Evolutionary conservation across 768 basidiomycete genomes (phyloP).

Genomic region (Floccularia luteovirens): DNA sequence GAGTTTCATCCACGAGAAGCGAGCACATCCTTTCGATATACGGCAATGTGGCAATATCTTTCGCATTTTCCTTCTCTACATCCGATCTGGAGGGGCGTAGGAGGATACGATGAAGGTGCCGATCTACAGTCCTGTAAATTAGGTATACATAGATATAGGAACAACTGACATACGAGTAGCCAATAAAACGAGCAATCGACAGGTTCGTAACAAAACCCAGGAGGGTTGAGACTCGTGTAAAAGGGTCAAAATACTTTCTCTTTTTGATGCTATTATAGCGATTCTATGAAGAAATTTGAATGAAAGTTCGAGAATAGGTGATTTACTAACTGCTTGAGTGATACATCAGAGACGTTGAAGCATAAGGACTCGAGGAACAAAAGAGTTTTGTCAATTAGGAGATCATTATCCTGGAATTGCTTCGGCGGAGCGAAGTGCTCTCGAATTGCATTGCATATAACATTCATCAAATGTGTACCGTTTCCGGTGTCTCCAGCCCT

Average conservation of each 20-base stretch:
- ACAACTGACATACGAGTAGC: constrained; percentile 40
- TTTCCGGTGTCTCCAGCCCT: constrained; percentile 13
- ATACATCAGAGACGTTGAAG: constrained; percentile 36
- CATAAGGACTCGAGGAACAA: constrained; percentile 48
- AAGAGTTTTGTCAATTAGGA: constrained; percentile 33
- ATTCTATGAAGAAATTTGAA: neutral
- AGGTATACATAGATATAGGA: neutral
- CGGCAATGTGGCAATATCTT: constrained; percentile 22
- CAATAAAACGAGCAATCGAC: constrained; percentile 45
- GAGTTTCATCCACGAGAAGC: constrained; percentile 34
- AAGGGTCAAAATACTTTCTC: constrained; percentile 36
- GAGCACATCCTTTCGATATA: constrained; percentile 44
- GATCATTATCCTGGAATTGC: constrained; percentile 14
- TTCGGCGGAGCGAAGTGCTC: constrained; percentile 27
- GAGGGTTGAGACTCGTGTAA: constrained; percentile 43
- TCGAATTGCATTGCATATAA: constrained; percentile 34
- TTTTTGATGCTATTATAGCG: constrained; percentile 26
- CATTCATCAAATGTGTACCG: constrained; percentile 24
- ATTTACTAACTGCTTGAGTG: constrained; percentile 26
- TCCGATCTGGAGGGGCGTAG: constrained; percentile 25
- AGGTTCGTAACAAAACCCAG: constrained; percentile 39
- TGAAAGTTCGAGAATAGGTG: constrained; percentile 7
- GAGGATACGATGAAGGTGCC: constrained; percentile 30
- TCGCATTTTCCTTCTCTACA: constrained; percentile 11
- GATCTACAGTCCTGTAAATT: constrained; percentile 23